Evolutionary conservation across 805 yeast species (phyloP).

Genomic region (Myxozyma geophila): DNA sequence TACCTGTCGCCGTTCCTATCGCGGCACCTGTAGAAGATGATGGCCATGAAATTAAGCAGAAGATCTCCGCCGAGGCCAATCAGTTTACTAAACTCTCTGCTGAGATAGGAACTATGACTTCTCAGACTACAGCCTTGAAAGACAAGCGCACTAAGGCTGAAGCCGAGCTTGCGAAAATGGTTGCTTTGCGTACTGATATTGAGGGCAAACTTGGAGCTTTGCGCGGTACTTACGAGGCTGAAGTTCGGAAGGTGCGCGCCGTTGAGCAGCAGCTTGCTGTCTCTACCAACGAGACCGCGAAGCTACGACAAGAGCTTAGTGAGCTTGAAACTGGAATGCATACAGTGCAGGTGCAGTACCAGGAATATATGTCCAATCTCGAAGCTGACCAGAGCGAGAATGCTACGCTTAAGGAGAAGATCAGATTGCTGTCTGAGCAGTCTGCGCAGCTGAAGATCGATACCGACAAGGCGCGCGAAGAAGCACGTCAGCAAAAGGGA

Average conservation of each 20-base stretch:
- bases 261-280: constrained; percentile 66
- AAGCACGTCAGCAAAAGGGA: constrained; percentile 65
- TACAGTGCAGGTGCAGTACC: constrained; percentile 67
- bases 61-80: constrained; percentile 76
- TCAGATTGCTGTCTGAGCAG: constrained; percentile 70
- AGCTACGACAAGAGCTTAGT: constrained; percentile 70
- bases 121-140: constrained; percentile 71
- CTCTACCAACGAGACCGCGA: constrained; percentile 69
- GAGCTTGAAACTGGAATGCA: constrained; percentile 79
- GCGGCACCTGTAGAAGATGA: constrained; percentile 2
- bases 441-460: constrained; percentile 62
- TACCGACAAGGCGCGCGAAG: constrained; percentile 56
- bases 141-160: constrained; percentile 76
- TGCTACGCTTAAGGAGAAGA: constrained; percentile 65
- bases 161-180: constrained; percentile 71
- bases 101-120: constrained; percentile 77
- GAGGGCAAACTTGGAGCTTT: constrained; percentile 70
- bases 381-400: constrained; percentile 74
- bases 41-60: constrained; percentile 60
- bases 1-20: neutral
- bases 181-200: constrained; percentile 69
- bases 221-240: constrained; percentile 74
- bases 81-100: constrained; percentile 86
- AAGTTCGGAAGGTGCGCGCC: constrained; percentile 72
- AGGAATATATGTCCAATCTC: constrained; percentile 60